Percentiles rank a stretch among this genome's conserved stretches.
Conservation (phyloP, 106 monocot species). For the Dendrobium catenatum region DNA sequence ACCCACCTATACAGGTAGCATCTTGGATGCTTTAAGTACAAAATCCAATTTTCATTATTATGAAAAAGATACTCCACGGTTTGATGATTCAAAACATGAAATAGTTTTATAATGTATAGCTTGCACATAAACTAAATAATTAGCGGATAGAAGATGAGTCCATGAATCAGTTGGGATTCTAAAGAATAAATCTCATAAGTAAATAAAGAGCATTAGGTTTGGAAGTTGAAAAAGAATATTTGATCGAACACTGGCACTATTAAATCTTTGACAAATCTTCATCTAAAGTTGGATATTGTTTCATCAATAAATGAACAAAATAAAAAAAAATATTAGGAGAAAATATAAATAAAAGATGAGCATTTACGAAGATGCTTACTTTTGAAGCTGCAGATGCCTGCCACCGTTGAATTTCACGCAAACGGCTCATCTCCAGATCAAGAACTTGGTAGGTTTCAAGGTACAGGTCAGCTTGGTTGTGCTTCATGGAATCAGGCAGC, state of each 20-base stretch:
- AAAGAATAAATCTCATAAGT: neutral
- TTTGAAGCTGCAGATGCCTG: slow-evolving; percentile 95
- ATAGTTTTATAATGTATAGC: neutral
- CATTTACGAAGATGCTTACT: slow-evolving; percentile 20
- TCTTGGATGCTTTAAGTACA: neutral
- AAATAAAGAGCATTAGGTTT: neutral
- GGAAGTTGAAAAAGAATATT: neutral
- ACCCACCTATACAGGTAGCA: neutral
- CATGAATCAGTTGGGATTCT: neutral
- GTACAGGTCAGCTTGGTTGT: slow-evolving; percentile 89
- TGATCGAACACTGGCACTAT: neutral
- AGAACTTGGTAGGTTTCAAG: slow-evolving; percentile 98
- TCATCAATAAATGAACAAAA: neutral
- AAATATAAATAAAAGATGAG: neutral
- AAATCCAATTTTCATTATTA: neutral
- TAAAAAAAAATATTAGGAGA: neutral
- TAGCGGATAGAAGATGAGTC: neutral
- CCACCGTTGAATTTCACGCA: slow-evolving; percentile 97
- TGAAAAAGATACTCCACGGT: neutral
- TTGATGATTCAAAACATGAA: neutral
- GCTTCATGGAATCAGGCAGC: slow-evolving; percentile 99
- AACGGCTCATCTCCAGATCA: slow-evolving; percentile 94
- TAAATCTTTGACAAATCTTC: neutral
- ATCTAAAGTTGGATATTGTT: neutral
- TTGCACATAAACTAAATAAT: neutral